A percentile compares a stretch with the other conserved stretches of the same genome.
phyloP scores from a whole-genome alignment of 2,329 filamentous ascomycete species.

The Botrytis galanthina region DNA sequence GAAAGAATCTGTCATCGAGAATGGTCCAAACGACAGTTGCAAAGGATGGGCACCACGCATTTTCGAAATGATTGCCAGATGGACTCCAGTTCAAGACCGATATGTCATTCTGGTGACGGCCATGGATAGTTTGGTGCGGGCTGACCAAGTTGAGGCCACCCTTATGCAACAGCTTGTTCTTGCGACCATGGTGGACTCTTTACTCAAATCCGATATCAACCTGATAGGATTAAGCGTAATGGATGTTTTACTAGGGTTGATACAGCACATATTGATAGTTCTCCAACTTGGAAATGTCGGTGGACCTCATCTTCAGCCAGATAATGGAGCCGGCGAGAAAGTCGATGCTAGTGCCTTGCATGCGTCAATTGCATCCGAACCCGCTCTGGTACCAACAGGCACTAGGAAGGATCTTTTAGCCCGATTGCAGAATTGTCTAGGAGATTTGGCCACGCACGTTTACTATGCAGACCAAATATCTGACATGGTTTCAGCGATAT shows the following conservation, averaged over 20 bases:
- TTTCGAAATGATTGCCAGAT: constrained; percentile 75
- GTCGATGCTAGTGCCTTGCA: constrained; percentile 24
- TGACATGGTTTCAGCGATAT: constrained; percentile 84
- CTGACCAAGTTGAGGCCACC: constrained; percentile 66
- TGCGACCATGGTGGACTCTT: constrained; percentile 73
- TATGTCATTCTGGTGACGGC: constrained; percentile 84
- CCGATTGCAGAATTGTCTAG: constrained; percentile 77
- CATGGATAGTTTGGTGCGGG: constrained; percentile 71
- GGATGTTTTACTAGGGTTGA: constrained; percentile 82
- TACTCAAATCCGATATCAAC: constrained; percentile 85
- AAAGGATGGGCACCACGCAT: constrained; percentile 79
- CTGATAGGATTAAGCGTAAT: constrained; percentile 95
- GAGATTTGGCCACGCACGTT: constrained; percentile 87
- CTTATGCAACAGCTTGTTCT: constrained; percentile 73
- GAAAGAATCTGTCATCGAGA: constrained; percentile 52
- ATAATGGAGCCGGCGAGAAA: constrained; percentile 25
- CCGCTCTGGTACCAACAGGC: constrained; percentile 48
- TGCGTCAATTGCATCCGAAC: constrained; percentile 36
- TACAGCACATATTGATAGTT: constrained; percentile 77
- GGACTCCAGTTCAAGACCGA: constrained; percentile 91
- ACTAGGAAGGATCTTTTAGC: constrained; percentile 62
- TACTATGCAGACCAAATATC: constrained; percentile 96
- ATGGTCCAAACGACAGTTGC: constrained; percentile 45
- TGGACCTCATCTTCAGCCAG: constrained; percentile 38
- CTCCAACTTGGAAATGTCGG: constrained; percentile 58